These are phyloP conservation scores for Microdochium paspali DNA, from an alignment of 2,329 filamentous ascomycete genomes.

Conservation along the genomic window DNA sequence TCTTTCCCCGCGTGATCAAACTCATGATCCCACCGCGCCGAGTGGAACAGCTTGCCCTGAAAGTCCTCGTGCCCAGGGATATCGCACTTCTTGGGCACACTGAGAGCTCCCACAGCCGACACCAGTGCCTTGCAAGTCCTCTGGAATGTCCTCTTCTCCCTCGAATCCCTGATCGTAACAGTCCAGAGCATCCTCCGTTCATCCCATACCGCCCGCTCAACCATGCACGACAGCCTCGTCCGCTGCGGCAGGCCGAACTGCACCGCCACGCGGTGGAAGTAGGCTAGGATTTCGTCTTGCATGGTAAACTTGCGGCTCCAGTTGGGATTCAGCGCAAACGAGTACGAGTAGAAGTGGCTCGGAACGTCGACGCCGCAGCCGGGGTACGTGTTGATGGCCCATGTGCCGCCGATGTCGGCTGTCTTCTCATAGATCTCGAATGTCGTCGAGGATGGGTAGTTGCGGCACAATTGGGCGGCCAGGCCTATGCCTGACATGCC, in stretches of 20 bases:
- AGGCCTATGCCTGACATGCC: conserved; percentile 35
- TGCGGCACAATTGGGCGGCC: conserved; percentile 28
- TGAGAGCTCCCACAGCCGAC: conserved; percentile 1
- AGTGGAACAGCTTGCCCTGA: conserved; percentile 1
- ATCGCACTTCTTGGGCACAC: background rate
- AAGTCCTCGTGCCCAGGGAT: background rate
- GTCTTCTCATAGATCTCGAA: conserved; percentile 27
- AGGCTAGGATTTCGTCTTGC: conserved; percentile 5
- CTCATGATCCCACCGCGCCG: conserved; percentile 23
- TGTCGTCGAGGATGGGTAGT: conserved; percentile 20
- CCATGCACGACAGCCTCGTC: background rate
- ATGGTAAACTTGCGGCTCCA: conserved; percentile 12
- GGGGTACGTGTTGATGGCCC: conserved; percentile 27
- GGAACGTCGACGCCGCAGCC: conserved; percentile 17
- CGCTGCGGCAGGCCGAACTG: background rate
- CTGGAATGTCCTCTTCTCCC: background rate
- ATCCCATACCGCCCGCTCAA: background rate
- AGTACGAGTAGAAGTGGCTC: conserved; percentile 19
- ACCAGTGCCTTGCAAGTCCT: background rate
- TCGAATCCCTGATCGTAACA: background rate
- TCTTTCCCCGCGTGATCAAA: conserved; percentile 26
- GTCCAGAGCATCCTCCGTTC: background rate
- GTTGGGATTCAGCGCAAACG: conserved; percentile 18
- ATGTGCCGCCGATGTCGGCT: conserved; percentile 24
- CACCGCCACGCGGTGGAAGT: conserved; percentile 1